Evolutionary conservation across 2,329 filamentous ascomycete species (phyloP).

Genomic region (Ophiostoma australiae): DNA sequence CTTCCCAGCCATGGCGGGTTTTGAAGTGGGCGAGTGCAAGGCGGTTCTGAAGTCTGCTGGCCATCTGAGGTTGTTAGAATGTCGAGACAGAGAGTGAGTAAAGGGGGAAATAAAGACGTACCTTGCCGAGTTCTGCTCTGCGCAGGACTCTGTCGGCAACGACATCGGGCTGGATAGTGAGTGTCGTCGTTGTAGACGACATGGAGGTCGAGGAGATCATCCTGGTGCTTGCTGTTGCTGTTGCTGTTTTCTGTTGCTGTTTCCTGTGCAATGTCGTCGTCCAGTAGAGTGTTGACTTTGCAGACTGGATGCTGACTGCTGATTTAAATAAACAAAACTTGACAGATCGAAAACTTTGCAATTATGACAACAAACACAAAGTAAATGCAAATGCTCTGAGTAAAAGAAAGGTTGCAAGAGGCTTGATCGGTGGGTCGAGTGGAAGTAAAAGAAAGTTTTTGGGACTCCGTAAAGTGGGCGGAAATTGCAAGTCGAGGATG

Average conservation of each 20-base stretch:
- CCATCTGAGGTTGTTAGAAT: constrained; percentile 62
- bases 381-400: background rate
- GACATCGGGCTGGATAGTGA: constrained; percentile 59
- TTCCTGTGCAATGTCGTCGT: background rate
- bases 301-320: background rate
- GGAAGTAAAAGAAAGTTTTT: constrained; percentile 21
- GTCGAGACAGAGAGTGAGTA: background rate
- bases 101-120: constrained; percentile 38
- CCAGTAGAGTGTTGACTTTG: background rate
- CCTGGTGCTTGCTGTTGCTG: background rate
- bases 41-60: constrained; percentile 84
- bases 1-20: constrained; percentile 91
- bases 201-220: constrained; percentile 26
- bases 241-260: background rate
- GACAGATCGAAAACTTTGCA: constrained; percentile 12
- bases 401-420: constrained; percentile 12
- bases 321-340: background rate
- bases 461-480: constrained; percentile 30
- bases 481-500: constrained; percentile 30
- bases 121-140: constrained; percentile 70
- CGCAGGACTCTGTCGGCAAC: constrained; percentile 66
- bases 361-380: background rate
- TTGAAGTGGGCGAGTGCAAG: constrained; percentile 96
- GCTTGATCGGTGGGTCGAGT: constrained; percentile 26
- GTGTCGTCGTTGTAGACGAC: constrained; percentile 33